These are phyloP conservation scores for Brassica incana DNA, from an alignment of 345 rosid species.

Conservation along the genomic window DNA sequence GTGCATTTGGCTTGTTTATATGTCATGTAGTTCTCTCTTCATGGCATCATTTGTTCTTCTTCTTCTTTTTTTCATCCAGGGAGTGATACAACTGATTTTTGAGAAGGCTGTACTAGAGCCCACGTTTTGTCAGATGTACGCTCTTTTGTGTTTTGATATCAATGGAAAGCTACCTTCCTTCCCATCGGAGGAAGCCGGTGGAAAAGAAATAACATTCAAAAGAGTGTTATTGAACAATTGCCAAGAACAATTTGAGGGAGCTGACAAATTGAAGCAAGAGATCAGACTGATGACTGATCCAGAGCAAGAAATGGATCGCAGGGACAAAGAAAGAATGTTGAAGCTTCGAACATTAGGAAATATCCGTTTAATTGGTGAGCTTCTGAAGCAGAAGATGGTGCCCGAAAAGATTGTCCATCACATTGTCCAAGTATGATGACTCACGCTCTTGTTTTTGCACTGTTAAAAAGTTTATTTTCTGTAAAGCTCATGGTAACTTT, in stretches of 20 bases:
- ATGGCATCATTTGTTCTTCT: not conserved
- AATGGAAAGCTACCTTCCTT: conserved; percentile 71
- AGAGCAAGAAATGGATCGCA: conserved; percentile 76
- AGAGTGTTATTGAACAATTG: conserved; percentile 77
- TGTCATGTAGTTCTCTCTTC: not conserved
- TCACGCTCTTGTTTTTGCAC: not conserved
- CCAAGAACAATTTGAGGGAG: conserved; percentile 94
- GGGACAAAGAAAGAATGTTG: conserved; percentile 74
- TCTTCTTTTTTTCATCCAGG: conserved; percentile 48
- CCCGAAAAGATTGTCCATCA: conserved; percentile 92
- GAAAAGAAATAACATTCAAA: conserved; percentile 82
- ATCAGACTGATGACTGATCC: conserved; percentile 71
- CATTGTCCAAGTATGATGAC: conserved; percentile 61
- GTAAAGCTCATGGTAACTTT: conserved; percentile 14
- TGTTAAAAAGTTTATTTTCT: not conserved
- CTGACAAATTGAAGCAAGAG: conserved; percentile 78
- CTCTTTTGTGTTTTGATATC: conserved; percentile 80
- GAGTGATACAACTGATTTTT: conserved; percentile 75
- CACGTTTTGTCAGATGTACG: conserved; percentile 92
- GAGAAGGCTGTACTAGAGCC: conserved; percentile 94
- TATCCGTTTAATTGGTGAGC: conserved; percentile 89
- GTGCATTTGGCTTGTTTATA: not conserved
- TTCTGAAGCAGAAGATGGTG: conserved; percentile 92
- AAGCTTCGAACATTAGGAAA: conserved; percentile 91
- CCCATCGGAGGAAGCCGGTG: conserved; percentile 82